These are phyloP conservation scores for Berberis thunbergii DNA, from an alignment of 164 flowering plant species.

Conservation along the genomic window DNA sequence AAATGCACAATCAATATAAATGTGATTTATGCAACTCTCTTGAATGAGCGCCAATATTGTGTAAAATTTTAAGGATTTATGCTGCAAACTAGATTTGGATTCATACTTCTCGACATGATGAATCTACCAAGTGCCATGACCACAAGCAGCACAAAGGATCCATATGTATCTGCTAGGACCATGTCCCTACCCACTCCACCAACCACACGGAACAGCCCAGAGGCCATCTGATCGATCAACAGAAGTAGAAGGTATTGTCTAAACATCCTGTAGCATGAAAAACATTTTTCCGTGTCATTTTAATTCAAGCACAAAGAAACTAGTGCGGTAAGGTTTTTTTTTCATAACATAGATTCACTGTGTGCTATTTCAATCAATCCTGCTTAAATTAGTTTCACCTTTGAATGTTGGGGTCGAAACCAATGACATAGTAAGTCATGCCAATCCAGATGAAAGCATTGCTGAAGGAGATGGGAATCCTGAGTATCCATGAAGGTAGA, in stretches of 20 bases:
- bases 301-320: neutral
- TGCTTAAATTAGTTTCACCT: conserved; percentile 19
- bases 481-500: conserved; percentile 45
- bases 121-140: conserved; percentile 30
- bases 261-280: conserved; percentile 29
- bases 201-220: conserved; percentile 26
- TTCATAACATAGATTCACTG: too few species aligned
- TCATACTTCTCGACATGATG: conserved; percentile 35
- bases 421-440: conserved; percentile 43
- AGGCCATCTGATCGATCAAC: conserved; percentile 29
- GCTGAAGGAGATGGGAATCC: conserved; percentile 32
- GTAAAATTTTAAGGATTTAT: neutral
- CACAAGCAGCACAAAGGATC: conserved; percentile 20
- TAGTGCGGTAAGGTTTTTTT: neutral
- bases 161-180: conserved; percentile 32
- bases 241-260: conserved; percentile 27
- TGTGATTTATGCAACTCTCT: neutral
- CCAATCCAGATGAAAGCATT: conserved; percentile 36
- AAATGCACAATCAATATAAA: too few species aligned
- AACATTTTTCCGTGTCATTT: neutral
- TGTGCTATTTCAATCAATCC: neutral
- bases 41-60: neutral
- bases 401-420: conserved; percentile 40
- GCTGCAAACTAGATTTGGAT: neutral
- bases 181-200: conserved; percentile 30